Evolutionary conservation across 192 early-diverging fungal species (phyloP).

Genomic region (Blastocladiella britannica): DNA sequence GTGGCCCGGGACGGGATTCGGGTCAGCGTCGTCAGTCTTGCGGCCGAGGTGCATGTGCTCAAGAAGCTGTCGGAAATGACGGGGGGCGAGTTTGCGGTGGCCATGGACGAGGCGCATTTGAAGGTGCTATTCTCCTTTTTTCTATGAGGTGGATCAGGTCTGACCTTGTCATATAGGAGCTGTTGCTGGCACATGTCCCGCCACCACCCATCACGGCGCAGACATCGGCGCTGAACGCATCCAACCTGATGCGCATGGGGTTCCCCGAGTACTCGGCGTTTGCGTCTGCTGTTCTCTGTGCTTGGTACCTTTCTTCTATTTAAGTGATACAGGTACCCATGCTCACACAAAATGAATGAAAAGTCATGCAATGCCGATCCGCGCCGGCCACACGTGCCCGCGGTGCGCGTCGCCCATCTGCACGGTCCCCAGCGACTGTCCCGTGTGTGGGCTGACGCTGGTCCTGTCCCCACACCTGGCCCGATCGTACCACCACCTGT

Average conservation of each 20-base stretch:
- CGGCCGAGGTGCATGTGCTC: constrained; percentile 76
- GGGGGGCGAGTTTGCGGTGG: constrained; percentile 60
- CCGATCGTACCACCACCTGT: constrained; percentile 81
- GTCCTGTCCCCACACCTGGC: constrained; percentile 80
- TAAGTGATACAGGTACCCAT: neutral
- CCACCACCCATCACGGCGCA: constrained; percentile 49
- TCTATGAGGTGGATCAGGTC: neutral
- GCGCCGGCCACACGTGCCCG: constrained; percentile 39
- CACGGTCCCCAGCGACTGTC: constrained; percentile 77
- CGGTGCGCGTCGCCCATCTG: constrained; percentile 63
- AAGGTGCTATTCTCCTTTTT: too few species aligned
- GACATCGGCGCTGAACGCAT: constrained; percentile 20
- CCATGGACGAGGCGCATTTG: constrained; percentile 61
- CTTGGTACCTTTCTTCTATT: too few species aligned
- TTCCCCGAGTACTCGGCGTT: constrained; percentile 64
- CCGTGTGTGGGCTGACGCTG: constrained; percentile 66
- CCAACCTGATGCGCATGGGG: constrained; percentile 77
- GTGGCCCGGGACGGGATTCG: constrained; percentile 50
- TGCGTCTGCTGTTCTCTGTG: too few species aligned
- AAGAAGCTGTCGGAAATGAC: constrained; percentile 51
- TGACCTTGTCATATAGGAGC: constrained; percentile 16
- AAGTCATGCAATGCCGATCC: neutral
- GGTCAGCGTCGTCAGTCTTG: constrained; percentile 67
- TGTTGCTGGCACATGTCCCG: constrained; percentile 63
- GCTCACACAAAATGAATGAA: neutral